These are phyloP conservation scores for Paracamarosporium sp. DNA, from an alignment of 2,329 filamentous ascomycete genomes.

Conservation along the genomic window DNA sequence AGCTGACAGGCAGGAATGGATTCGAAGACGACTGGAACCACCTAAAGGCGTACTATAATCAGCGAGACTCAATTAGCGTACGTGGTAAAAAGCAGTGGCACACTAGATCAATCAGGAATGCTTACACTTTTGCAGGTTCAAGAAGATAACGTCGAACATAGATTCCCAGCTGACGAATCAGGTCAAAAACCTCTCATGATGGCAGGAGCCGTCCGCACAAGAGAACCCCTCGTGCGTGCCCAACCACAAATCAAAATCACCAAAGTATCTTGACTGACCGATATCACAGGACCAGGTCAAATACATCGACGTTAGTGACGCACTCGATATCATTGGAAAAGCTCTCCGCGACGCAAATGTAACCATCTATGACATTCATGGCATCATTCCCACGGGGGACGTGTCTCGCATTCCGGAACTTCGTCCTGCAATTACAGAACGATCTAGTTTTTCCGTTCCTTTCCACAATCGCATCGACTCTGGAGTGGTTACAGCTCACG, in stretches of 20 bases:
- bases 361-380: conserved; percentile 92
- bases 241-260: background rate
- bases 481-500: conserved; percentile 97
- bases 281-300: background rate
- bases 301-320: background rate
- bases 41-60: background rate
- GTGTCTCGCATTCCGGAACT: conserved; percentile 99
- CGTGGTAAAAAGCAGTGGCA: too few species aligned
- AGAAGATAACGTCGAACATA: background rate
- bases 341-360: conserved; percentile 98
- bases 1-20: background rate
- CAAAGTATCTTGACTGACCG: background rate
- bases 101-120: too few species aligned
- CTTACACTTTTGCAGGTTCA: background rate
- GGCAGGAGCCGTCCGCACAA: background rate
- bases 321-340: background rate
- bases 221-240: background rate
- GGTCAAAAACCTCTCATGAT: background rate
- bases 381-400: conserved; percentile 97
- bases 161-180: background rate
- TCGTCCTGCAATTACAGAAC: conserved; percentile 91
- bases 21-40: background rate
- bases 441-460: conserved; percentile 95
- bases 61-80: background rate
- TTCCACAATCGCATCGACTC: conserved; percentile 91